A percentile compares a stretch with the other conserved stretches of the same genome.
Conservation (phyloP, 2,329 filamentous ascomycete species). For the Aspergillus alliaceus region DNA sequence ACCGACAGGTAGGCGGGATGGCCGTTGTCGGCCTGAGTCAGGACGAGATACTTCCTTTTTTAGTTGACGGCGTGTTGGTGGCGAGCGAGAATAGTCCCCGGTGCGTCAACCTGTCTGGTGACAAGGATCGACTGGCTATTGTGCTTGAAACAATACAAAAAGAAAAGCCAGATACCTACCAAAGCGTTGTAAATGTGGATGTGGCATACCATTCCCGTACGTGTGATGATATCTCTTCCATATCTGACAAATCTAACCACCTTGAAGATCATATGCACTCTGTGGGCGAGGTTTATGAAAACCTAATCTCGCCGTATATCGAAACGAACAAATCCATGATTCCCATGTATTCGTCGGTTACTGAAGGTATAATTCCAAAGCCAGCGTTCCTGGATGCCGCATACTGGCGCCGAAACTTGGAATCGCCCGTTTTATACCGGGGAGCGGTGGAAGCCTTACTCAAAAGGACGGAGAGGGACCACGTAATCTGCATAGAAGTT, state of each 20-base stretch:
- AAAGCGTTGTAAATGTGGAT: background rate
- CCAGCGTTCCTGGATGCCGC: conserved; percentile 15
- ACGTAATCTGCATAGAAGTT: conserved; percentile 18
- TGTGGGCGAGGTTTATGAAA: background rate
- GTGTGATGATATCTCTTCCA: background rate
- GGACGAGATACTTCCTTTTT: conserved; percentile 7
- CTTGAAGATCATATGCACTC: background rate
- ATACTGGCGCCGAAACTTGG: conserved; percentile 27
- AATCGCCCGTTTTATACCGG: conserved; percentile 25
- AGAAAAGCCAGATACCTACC: background rate
- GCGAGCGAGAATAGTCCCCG: conserved; percentile 28
- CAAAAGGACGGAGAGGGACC: background rate
- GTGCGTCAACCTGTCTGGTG: conserved; percentile 26
- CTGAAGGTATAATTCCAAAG: background rate
- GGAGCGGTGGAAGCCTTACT: conserved; percentile 7
- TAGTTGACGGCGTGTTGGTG: conserved; percentile 13
- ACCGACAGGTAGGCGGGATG: conserved; percentile 18
- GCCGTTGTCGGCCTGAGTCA: conserved; percentile 20
- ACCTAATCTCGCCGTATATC: background rate
- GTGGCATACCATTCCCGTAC: conserved; percentile 4
- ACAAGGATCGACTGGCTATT: background rate
- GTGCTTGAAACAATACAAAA: background rate
- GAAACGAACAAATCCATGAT: conserved; percentile 8
- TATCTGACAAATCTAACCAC: background rate
- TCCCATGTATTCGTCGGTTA: conserved; percentile 14